phyloP scores from a whole-genome alignment of 768 basidiomycete species.

The Tylopilus rubrobrunneus region DNA sequence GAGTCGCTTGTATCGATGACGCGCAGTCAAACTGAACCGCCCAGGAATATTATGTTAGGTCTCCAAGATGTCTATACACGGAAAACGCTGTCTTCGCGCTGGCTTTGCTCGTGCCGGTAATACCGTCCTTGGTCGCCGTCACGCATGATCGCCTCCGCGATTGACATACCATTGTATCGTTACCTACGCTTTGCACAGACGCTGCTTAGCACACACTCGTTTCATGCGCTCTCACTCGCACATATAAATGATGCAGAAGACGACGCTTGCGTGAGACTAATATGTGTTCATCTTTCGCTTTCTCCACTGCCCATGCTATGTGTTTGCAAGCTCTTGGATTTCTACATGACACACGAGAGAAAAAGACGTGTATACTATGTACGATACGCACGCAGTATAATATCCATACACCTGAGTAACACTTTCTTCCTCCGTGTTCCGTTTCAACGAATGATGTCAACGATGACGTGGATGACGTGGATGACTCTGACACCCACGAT shows the following conservation, averaged over 20 bases:
- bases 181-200: slow-evolving; percentile 8
- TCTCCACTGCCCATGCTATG: slow-evolving; percentile 11
- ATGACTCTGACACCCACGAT: neutral
- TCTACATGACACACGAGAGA: slow-evolving; percentile 6
- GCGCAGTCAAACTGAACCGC: neutral
- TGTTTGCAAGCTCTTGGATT: slow-evolving; percentile 19
- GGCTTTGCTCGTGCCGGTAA: slow-evolving; percentile 17
- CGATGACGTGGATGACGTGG: neutral
- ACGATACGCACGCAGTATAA: slow-evolving; percentile 27
- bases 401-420: slow-evolving; percentile 15
- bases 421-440: neutral
- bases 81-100: slow-evolving; percentile 16
- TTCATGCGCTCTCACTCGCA: slow-evolving; percentile 7
- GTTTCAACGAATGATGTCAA: slow-evolving; percentile 7
- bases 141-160: slow-evolving; percentile 10
- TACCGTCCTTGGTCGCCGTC: slow-evolving; percentile 8
- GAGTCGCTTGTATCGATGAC: neutral
- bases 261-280: slow-evolving; percentile 13
- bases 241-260: slow-evolving; percentile 21
- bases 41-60: slow-evolving; percentile 14
- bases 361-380: slow-evolving; percentile 25
- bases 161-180: slow-evolving; percentile 6
- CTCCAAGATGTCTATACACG: slow-evolving; percentile 18
- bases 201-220: neutral
- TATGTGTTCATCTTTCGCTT: slow-evolving; percentile 19